Evolutionary conservation across 2,329 filamentous ascomycete species (phyloP), one percentile per base, ranked within the genome.

Genomic region (Fusarium paranaense): DNA sequence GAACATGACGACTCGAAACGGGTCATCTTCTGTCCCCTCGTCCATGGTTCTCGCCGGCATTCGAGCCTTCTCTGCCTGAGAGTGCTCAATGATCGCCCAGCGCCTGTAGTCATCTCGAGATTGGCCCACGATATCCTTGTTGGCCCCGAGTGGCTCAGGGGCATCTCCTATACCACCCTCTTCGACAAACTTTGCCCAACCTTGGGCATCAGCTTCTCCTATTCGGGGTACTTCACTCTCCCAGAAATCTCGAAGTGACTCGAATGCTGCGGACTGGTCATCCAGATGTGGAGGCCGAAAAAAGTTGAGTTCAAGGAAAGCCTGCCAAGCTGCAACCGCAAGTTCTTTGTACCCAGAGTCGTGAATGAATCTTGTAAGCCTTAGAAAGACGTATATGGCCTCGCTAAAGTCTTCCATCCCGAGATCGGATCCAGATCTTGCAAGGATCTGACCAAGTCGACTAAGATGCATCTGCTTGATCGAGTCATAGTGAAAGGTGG

Each of bases 241-340:
- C 97, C 97, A 98, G 72, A 97, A 98, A 3, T 91, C 87, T 57
- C 89, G 85, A 70, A 98, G 93, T 0, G 79, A 78, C 3, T 82
- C 79, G 13, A 86, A 45, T 0, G 73, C 67, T n/a, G 72, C 74
- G 13, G 76, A 63, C 2, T 76, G 73, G 45, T 78, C 56, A n/a
- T 77, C 64, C 4, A 83, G 60, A 6, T 79, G 45, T 6, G 57
- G n/a, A 9, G 93, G 91, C 4, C 86, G 86, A 56, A 90, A 90
- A 68, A 95, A 88, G 20, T 90, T 90, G 62, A 93, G 86, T 78
- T 98, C 96, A 0, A 98, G 82, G 1, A 93, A 77, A 7, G 91
- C 93, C 83, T 98, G 96, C 95, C 96, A 98, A 6, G 93, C 87
- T 11, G 92, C 94, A 4, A 94, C 85, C 2, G 94, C 92, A 33